These are phyloP conservation scores for Fusarium oligoseptatum DNA, from an alignment of 2,329 filamentous ascomycete species.

Conservation along the genomic window DNA sequence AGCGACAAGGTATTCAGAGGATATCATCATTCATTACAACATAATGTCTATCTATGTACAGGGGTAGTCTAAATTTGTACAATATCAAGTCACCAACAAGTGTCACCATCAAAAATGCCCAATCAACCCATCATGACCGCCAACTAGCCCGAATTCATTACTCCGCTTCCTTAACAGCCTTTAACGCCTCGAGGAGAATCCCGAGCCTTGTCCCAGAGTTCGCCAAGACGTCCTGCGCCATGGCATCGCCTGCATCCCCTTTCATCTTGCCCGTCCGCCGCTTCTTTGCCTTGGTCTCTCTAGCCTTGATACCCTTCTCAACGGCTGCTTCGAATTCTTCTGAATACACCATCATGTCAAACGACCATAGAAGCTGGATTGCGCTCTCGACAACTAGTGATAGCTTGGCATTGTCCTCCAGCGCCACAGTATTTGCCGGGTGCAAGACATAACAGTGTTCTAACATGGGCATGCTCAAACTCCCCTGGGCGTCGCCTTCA, in stretches of 20 bases:
- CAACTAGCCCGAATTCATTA: conserved; percentile 10
- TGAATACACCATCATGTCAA: conserved; percentile 53
- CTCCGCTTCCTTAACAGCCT: conserved; percentile 37
- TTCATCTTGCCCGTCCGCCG: conserved; percentile 54
- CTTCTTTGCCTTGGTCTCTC: conserved; percentile 61
- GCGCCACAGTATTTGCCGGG: conserved; percentile 70
- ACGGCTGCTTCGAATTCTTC: conserved; percentile 55
- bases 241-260: conserved; percentile 53
- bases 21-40: conserved; percentile 43
- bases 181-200: conserved; percentile 54
- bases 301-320: conserved; percentile 62
- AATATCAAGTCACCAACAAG: conserved; percentile 17
- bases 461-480: conserved; percentile 61
- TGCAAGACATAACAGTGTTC: conserved; percentile 74
- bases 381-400: conserved; percentile 77
- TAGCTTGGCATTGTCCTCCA: conserved; percentile 79
- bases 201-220: conserved; percentile 60
- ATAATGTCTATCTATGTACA: conserved; percentile 39
- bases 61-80: conserved; percentile 41
- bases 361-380: conserved; percentile 64
- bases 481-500: conserved; percentile 53
- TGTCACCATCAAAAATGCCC: not conserved
- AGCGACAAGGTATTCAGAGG: not conserved
- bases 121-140: not conserved
- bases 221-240: conserved; percentile 59